Base-by-base conservation (phyloP, 176 grass and related monocot species). In the Carex littledalei region DNA sequence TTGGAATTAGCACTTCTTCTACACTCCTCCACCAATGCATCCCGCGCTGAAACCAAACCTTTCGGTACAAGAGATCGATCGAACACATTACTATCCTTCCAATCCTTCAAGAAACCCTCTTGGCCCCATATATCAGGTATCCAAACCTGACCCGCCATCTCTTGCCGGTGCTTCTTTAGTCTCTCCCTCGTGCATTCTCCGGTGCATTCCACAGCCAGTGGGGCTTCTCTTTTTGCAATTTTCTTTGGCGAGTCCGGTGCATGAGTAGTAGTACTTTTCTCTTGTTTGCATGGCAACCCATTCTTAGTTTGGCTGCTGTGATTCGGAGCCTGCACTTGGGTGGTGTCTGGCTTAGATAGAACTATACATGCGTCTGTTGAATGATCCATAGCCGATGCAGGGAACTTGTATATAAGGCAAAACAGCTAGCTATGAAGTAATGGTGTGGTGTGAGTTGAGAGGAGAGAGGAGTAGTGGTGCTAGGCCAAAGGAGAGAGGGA, bases 101-200 rank as follows among this genome's bases (percentile, higher is more conserved):
- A 79, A 13, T 90, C 88, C 71, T 86, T 86, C 49, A 90, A 66
- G 47, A 84, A 72, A 14, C 71, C 21, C 47, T 90, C 88, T 74
- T 90, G 88, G 3, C 88, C 88, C 88, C 88, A 90, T 3, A 62
- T 86, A 65, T 90, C 88, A 6, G 88, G 88, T 79, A 90, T 90
- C 88, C 88, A 84, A 32, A 90, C 88, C 68, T 24, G 85, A 9
- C 88, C 88, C 8, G 78, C 84, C 88, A 90, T 86, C 85, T 90
- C 88, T 66, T 50, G 81, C 34, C 80, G 53, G 80, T 90, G 80
- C 80, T 81, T 78, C 80, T 86, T 90, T 62, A 90, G 84, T 50
- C 84, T 86, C 68, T 90, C 88, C 75, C 84, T 74, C n/a, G 78
- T 81, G 21, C 63, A 81, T 57, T 63, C 41, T 21, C 55, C 32